Evolutionary conservation across 371 early-diverging fungal genomes (phyloP).

Genomic region (Mortierella sp.): DNA sequence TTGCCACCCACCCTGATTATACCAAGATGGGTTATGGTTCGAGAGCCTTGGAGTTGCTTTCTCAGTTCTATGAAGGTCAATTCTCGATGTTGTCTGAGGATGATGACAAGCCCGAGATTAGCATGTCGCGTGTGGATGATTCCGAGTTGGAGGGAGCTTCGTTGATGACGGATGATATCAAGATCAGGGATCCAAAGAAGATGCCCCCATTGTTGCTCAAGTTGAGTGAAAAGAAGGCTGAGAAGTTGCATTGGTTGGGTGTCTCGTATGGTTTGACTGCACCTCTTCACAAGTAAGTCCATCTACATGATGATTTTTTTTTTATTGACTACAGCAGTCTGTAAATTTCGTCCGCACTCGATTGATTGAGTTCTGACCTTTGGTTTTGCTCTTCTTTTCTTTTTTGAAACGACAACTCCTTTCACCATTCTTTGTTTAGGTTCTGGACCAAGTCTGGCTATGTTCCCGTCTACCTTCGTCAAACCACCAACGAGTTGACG

Average conservation of each 20-base stretch:
- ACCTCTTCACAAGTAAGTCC: constrained; percentile 75
- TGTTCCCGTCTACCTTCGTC: constrained; percentile 96
- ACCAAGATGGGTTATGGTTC: constrained; percentile 98
- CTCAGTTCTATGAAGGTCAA: constrained; percentile 89
- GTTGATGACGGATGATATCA: constrained; percentile 80
- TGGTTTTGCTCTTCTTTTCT: not conserved
- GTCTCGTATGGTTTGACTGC: constrained; percentile 97
- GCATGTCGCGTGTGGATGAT: constrained; percentile 64
- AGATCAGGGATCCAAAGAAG: constrained; percentile 84
- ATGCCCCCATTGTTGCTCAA: constrained; percentile 93
- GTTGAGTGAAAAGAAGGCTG: constrained; percentile 82
- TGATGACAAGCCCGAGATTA: constrained; percentile 56
- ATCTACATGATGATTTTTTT: too few species aligned
- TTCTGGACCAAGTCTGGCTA: constrained; percentile 98
- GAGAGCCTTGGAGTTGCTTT: constrained; percentile 86
- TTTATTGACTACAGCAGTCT: not conserved
- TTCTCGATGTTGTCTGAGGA: constrained; percentile 77
- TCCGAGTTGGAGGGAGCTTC: constrained; percentile 72
- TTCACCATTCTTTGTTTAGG: constrained; percentile 1
- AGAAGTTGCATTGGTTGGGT: constrained; percentile 94
- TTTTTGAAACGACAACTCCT: not conserved
- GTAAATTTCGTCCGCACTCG: too few species aligned
- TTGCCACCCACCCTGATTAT: constrained; percentile 99
- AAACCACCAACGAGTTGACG: constrained; percentile 96
- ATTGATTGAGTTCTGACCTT: not conserved